Base-by-base conservation (phyloP, 148 eudicot species). In the Bassia scoparia region DNA sequence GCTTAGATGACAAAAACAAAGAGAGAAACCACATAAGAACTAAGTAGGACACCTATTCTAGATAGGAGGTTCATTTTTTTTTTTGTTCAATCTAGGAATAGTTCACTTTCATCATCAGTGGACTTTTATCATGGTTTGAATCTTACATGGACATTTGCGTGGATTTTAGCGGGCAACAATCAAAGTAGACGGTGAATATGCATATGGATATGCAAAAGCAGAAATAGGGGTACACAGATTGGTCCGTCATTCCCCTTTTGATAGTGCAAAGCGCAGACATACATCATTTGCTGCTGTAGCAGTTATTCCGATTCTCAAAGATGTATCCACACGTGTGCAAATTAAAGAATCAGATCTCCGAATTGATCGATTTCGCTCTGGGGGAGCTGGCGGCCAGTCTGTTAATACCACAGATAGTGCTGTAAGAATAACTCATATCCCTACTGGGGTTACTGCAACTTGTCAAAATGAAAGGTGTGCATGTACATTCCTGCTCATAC, bases 241-340 rank as follows among this genome's bases (percentile, higher is more conserved):
- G 76, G 97, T 96, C 24, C 97, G 99, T 10, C 79, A 86, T 76
- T 96, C 96, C 15, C 99, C 99, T 34, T 96, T 96, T 67, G 99
- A 96, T 72, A 96, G 94, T 59, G 91, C 89, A 27, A 96, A 87
- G 79, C 90, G 97, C 50, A 79, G 96, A 68, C 97, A 96, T 75
- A 96, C 97, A 69, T 96, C 99, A 53, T 96, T 92, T 86, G 88
- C 97, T 63, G 97, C 99, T 67, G 99, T 96, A 68, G 99, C 96
- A 50, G 99, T 96, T 67, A 96, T 89, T 72, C 99, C 99, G 13
- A 92, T 96, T 70, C 89, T 92, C 35, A 89, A 87, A 62, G 92
- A 96, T 43, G 83, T 81, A 48, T 88, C 88, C 23, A 74, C 90
- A 69, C 96, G 73, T 73, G 86, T 88, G 61, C 92, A 92, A 76